Percentiles rank a stretch among this genome's conserved stretches.
Conservation (phyloP, 1,284 basidiomycete species). For the Trametes sp. region DNA sequence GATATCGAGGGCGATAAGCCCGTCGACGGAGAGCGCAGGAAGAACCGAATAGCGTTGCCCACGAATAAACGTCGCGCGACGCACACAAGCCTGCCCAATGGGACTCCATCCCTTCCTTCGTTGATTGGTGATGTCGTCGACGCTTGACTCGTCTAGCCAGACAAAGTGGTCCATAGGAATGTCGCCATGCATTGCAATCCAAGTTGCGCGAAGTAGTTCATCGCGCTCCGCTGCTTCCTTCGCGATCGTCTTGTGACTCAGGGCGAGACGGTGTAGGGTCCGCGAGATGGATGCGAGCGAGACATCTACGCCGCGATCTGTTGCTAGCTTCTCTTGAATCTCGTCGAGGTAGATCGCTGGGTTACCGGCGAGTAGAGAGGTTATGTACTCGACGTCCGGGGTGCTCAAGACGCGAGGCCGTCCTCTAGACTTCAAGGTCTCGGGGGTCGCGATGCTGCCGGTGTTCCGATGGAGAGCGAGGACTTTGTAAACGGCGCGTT, state of each 20-base stretch:
- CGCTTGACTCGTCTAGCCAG: background rate
- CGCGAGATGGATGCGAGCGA: background rate
- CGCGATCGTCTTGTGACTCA: background rate
- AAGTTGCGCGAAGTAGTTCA: background rate
- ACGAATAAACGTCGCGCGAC: background rate
- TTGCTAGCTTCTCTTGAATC: background rate
- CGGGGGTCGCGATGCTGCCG: background rate
- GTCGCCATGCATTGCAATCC: background rate
- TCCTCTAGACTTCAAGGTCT: background rate
- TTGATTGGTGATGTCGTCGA: background rate
- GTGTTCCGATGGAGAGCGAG: background rate
- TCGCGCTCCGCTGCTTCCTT: background rate
- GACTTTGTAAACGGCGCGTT: background rate
- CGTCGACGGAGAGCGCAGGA: background rate
- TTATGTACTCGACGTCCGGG: background rate
- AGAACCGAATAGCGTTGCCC: background rate
- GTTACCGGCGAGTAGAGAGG: background rate
- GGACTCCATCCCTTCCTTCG: background rate
- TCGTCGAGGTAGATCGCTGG: background rate
- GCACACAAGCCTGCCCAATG: background rate
- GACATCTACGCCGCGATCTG: background rate
- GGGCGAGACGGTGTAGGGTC: background rate
- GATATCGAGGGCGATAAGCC: background rate
- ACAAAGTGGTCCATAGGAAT: background rate
- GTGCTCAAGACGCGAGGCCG: background rate